These are phyloP conservation scores for Perilla frutescens DNA, from an alignment of 257 asterid species.

Conservation along the genomic window DNA sequence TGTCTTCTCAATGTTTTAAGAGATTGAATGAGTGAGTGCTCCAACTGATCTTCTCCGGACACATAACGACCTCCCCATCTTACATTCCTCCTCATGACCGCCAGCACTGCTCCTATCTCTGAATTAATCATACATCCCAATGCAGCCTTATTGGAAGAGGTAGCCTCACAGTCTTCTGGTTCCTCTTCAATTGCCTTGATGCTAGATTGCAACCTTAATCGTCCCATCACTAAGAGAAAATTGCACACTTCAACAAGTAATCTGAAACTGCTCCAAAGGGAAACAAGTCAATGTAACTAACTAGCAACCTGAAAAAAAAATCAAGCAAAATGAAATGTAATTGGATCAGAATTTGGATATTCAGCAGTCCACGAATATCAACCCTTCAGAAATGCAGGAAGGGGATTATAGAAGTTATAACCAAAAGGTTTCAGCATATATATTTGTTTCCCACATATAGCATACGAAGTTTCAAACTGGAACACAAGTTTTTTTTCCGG, in stretches of 20 bases:
- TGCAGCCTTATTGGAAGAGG: constrained; percentile 66
- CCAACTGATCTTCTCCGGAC: constrained; percentile 95
- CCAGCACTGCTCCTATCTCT: constrained; percentile 93
- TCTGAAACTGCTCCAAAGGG: constrained; percentile 29
- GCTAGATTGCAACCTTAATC: constrained; percentile 76
- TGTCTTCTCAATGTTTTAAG: constrained; percentile 82
- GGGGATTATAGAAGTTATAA: background rate
- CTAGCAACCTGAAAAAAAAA: constrained; percentile 38
- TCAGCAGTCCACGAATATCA: constrained; percentile 18
- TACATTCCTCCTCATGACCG: constrained; percentile 97
- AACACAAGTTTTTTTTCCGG: background rate
- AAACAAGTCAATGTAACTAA: constrained; percentile 39
- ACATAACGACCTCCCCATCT: constrained; percentile 99
- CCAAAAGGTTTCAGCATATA: background rate
- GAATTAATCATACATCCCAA: constrained; percentile 85
- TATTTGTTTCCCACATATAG: constrained; percentile 1
- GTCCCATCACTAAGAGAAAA: constrained; percentile 64
- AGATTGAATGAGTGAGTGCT: constrained; percentile 90
- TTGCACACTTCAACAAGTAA: constrained; percentile 38
- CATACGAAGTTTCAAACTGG: constrained; percentile 30
- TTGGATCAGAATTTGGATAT: constrained; percentile 27
- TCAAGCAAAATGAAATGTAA: constrained; percentile 9
- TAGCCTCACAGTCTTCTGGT: constrained; percentile 82
- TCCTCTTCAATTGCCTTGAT: constrained; percentile 94
- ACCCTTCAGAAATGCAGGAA: constrained; percentile 11